These are phyloP conservation scores for Pleurotus djamor DNA, from an alignment of 768 basidiomycete genomes.

Conservation along the genomic window DNA sequence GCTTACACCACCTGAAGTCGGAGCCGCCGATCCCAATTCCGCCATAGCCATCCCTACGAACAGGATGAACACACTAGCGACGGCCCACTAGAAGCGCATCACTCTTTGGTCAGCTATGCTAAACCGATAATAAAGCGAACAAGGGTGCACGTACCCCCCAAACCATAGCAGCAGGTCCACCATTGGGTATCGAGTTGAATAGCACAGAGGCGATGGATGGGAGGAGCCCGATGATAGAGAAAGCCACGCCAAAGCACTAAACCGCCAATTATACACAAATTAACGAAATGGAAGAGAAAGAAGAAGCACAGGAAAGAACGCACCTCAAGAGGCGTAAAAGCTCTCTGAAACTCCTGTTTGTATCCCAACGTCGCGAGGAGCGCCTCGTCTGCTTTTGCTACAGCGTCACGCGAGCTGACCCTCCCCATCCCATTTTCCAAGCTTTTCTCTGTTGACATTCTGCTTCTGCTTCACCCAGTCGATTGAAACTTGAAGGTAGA, in stretches of 20 bases:
- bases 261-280: not conserved
- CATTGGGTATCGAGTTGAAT: constrained; percentile 62
- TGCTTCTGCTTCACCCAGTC: not conserved
- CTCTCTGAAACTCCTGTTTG: constrained; percentile 57
- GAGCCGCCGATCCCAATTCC: constrained; percentile 55
- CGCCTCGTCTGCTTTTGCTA: constrained; percentile 29
- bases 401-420: constrained; percentile 17
- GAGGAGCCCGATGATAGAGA: constrained; percentile 66
- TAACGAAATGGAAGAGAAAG: not conserved
- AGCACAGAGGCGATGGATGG: constrained; percentile 60
- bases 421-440: constrained; percentile 2
- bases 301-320: not conserved
- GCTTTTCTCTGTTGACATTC: constrained; percentile 1
- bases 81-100: constrained; percentile 45
- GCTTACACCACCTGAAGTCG: constrained; percentile 28
- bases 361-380: constrained; percentile 45
- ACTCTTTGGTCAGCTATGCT: constrained; percentile 21
- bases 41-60: constrained; percentile 64
- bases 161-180: constrained; percentile 68
- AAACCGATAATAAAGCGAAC: not conserved
- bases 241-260: constrained; percentile 69
- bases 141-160: constrained; percentile 58
- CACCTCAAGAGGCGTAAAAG: constrained; percentile 49
- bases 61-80: constrained; percentile 41
- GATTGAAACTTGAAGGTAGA: too few relatives aligned